Conservation (phyloP, 2,329 filamentous ascomycete species). For the Ascochyta rabiei region DNA sequence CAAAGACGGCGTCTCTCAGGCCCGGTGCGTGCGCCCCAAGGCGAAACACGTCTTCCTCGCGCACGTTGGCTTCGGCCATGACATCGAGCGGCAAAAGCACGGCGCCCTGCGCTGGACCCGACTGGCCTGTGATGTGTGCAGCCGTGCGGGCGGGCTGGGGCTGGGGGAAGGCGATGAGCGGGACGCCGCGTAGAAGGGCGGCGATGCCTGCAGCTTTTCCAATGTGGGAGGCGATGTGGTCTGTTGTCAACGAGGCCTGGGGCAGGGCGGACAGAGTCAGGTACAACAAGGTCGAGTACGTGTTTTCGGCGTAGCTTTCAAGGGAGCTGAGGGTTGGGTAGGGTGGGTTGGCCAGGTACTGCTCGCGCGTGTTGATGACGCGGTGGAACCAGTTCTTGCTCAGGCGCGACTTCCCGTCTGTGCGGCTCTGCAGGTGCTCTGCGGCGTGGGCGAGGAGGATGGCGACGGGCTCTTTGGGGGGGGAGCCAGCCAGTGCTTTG, state of each 20-base stretch:
- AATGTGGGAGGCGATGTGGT: conserved; percentile 93
- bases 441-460: conserved; percentile 79
- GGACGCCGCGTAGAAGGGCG: conserved; percentile 84
- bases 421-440: conserved; percentile 58
- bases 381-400: conserved; percentile 66
- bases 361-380: conserved; percentile 80
- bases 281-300: conserved; percentile 92
- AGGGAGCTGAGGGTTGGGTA: conserved; percentile 75
- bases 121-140: conserved; percentile 41
- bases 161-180: conserved; percentile 81
- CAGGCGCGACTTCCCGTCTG: conserved; percentile 55
- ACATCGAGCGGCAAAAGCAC: conserved; percentile 86
- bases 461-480: conserved; percentile 90
- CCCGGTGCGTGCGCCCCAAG: conserved; percentile 78
- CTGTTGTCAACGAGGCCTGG: conserved; percentile 79
- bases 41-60: conserved; percentile 88
- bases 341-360: conserved; percentile 81
- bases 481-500: conserved; percentile 75
- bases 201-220: conserved; percentile 92
- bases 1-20: conserved; percentile 87
- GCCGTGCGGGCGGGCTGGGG: conserved; percentile 60
- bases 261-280: conserved; percentile 80
- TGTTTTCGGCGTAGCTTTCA: conserved; percentile 91
- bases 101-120: conserved; percentile 62
- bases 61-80: conserved; percentile 80